Conservation (phyloP, 2,329 filamentous ascomycete genomes). For the Fusarium beomiforme region DNA sequence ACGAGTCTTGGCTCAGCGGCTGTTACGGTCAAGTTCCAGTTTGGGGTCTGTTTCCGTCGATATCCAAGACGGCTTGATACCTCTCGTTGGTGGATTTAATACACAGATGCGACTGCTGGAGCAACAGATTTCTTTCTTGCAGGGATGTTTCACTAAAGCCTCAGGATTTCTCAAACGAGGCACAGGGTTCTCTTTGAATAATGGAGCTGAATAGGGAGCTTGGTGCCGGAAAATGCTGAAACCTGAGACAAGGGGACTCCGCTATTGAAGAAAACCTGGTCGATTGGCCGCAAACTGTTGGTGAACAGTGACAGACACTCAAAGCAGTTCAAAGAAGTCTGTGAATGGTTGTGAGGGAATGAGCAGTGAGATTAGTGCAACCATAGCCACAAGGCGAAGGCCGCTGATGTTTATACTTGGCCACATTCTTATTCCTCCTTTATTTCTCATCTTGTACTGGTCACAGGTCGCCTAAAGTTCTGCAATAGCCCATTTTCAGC, state of each 20-base stretch:
- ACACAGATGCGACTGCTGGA: constrained; percentile 24
- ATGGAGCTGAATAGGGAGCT: constrained; percentile 16
- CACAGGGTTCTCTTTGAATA: constrained; percentile 13
- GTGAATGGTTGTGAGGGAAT: neutral
- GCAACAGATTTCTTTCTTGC: constrained; percentile 31
- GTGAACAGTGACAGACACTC: neutral
- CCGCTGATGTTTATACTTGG: constrained; percentile 19
- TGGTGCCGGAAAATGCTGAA: constrained; percentile 15
- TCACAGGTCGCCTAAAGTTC: neutral
- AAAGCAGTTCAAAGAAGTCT: constrained; percentile 2
- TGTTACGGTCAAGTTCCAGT: constrained; percentile 33
- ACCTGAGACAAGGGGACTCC: constrained; percentile 35
- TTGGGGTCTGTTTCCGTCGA: constrained; percentile 31
- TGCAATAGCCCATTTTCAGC: constrained; percentile 4
- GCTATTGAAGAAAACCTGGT: constrained; percentile 3
- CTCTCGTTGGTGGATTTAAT: constrained; percentile 37
- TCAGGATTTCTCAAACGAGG: neutral
- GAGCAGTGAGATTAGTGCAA: constrained; percentile 14
- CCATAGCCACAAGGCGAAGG: constrained; percentile 10
- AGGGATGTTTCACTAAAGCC: constrained; percentile 19
- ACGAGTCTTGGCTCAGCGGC: constrained; percentile 33
- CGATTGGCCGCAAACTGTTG: constrained; percentile 11
- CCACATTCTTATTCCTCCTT: neutral
- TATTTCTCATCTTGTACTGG: neutral
- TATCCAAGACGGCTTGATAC: constrained; percentile 15